Base-by-base conservation (phyloP, 2,329 filamentous ascomycete genomes). In the Talaromyces atroroseus region DNA sequence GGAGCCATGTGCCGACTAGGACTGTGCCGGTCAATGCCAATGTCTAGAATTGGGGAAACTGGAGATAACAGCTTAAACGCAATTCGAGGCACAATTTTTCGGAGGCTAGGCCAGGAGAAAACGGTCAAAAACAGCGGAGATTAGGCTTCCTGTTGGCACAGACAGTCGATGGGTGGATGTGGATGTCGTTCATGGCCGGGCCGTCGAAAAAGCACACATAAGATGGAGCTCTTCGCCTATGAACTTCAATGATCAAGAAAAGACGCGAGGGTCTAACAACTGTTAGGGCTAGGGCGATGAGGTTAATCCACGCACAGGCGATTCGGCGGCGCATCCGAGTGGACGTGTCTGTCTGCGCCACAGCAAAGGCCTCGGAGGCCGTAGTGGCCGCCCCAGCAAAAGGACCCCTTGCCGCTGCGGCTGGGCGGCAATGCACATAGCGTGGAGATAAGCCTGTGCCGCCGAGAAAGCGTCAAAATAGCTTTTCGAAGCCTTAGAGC, bases 381-480 rank as follows among this genome's bases (percentile, higher is more conserved):
- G 24, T 44, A 45, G 29, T 47, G 46, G 36, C 18, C 46, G 46
- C 26, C 53, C 45, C 46, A 49, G 45, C 1, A 36, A 49, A 47
- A 40, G 52, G 24, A 36, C 46, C 56, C 56, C 48, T 58, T 55
- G 56, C 56, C 56, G 56, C 56, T 58, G 52, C 56, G 56, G 56
- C 56, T 58, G 56, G 56, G 56, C 56, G 56, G 56, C 52, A 58
- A 58, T 42, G 56, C 55, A 58, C 56, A 32, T 58, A 53, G 55
- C 54, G 54, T 52, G 49, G 20, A 40, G 24, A 34, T 44, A 49
- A 29, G 52, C 40, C 50, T 52, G 55, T 57, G 50, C 49, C 55
- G 50, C 53, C 53, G 47, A 20, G 16, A 46, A 47, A 52, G 36
- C 34, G 36, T 44, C 21, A 55, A 46, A 49, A 26, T 52, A 47